phyloP scores from a whole-genome alignment of 2,329 filamentous ascomycete genomes.

The Phoma herbarum region DNA sequence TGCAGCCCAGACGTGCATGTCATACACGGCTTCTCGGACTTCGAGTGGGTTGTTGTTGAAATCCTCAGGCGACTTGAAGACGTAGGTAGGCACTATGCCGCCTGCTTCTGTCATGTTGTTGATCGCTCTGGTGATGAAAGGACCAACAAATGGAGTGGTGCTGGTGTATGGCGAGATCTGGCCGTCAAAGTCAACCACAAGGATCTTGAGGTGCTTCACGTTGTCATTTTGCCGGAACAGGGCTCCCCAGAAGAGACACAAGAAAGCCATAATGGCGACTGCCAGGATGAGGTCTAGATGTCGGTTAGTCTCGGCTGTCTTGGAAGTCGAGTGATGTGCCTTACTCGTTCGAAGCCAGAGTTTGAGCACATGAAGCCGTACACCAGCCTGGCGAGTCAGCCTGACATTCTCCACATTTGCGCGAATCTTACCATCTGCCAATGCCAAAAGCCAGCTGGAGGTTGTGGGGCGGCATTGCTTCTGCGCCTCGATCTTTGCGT shows the following conservation, averaged over 20 bases:
- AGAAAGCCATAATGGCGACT: constrained; percentile 32
- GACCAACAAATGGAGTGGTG: constrained; percentile 61
- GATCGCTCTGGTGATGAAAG: constrained; percentile 59
- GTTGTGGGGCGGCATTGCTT: constrained; percentile 22
- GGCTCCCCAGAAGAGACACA: constrained; percentile 44
- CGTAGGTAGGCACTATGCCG: constrained; percentile 59
- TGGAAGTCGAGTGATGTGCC: background rate
- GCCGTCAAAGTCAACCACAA: constrained; percentile 71
- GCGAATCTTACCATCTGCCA: constrained; percentile 34
- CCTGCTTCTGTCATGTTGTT: constrained; percentile 50
- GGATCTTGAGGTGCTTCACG: constrained; percentile 57
- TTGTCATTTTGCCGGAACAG: constrained; percentile 37
- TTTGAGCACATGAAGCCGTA: constrained; percentile 41
- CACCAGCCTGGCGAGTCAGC: constrained; percentile 30
- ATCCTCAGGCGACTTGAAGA: constrained; percentile 56
- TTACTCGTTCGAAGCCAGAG: constrained; percentile 40
- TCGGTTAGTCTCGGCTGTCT: background rate
- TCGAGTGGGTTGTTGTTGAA: constrained; percentile 65
- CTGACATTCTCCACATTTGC: background rate
- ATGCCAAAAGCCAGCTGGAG: constrained; percentile 41
- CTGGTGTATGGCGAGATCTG: constrained; percentile 56
- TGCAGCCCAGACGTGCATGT: constrained; percentile 67
- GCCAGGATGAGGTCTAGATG: constrained; percentile 31
- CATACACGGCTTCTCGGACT: constrained; percentile 67
- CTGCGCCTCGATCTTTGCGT: constrained; percentile 32